These are phyloP conservation scores for Xerocomus amazonicus DNA, from an alignment of 1,284 basidiomycete species.

Conservation along the genomic window DNA sequence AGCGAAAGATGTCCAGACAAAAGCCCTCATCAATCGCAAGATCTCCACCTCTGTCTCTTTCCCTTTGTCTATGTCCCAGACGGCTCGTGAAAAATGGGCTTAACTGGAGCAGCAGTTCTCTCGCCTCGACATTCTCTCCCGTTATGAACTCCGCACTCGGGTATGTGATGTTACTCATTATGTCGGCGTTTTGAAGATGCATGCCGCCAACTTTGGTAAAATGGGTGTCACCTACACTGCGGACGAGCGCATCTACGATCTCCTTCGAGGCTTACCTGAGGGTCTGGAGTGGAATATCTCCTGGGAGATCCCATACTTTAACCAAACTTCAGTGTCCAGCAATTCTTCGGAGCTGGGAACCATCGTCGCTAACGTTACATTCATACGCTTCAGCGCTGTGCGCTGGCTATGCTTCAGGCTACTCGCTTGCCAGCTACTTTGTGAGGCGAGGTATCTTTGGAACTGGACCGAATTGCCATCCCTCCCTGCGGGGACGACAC, in stretches of 20 bases:
- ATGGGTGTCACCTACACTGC: not conserved
- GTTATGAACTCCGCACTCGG: not conserved
- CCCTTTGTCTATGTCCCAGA: fast-evolving
- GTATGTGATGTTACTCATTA: not conserved
- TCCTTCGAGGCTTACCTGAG: constrained; percentile 1
- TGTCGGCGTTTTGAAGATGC: constrained; percentile 1
- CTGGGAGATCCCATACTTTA: not conserved
- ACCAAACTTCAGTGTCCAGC: too few relatives aligned
- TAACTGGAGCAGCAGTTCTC: not conserved
- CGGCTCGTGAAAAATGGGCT: not conserved
- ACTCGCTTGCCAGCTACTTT: not conserved
- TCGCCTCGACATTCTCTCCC: not conserved
- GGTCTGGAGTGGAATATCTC: not conserved
- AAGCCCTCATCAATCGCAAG: not conserved
- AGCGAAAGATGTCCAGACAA: not conserved
- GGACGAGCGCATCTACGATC: not conserved
- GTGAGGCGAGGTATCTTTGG: not conserved
- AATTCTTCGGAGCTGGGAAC: too few relatives aligned
- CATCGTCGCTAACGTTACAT: not conserved
- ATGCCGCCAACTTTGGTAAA: not conserved
- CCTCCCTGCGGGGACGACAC: not conserved
- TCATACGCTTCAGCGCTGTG: not conserved
- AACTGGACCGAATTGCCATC: not conserved
- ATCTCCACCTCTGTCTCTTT: not conserved
- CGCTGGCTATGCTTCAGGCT: not conserved